Evolutionary conservation across 2,329 filamentous ascomycete genomes (phyloP).

Genomic region (Monosporascus cannonballus): DNA sequence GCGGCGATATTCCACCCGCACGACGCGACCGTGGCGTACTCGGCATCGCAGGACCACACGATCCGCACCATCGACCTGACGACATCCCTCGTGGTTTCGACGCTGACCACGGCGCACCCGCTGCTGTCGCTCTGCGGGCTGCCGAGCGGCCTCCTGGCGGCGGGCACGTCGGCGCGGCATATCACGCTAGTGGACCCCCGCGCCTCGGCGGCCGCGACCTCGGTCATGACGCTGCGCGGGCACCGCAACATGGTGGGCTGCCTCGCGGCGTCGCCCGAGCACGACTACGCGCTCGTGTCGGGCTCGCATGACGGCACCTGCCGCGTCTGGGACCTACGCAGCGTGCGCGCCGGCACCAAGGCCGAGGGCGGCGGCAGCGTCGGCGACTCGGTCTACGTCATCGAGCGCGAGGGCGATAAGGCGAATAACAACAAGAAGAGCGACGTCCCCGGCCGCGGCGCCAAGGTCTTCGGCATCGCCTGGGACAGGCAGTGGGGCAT

Average conservation of each 20-base stretch:
- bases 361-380: constrained; percentile 58
- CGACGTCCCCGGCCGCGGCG: constrained; percentile 66
- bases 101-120: constrained; percentile 75
- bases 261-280: constrained; percentile 49
- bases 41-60: constrained; percentile 84
- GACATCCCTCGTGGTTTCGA: constrained; percentile 71
- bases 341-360: constrained; percentile 52
- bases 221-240: constrained; percentile 85
- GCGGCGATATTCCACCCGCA: constrained; percentile 78
- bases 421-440: constrained; percentile 54
- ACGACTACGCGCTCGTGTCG: constrained; percentile 77
- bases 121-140: constrained; percentile 75
- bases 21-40: constrained; percentile 86
- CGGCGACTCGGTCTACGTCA: constrained; percentile 67
- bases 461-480: constrained; percentile 81
- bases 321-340: constrained; percentile 87
- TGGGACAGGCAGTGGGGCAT: constrained; percentile 88
- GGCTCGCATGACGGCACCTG: constrained; percentile 91
- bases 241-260: constrained; percentile 69
- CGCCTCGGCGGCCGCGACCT: constrained; percentile 66
- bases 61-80: constrained; percentile 87
- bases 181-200: constrained; percentile 92
- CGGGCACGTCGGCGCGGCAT: constrained; percentile 78
- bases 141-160: constrained; percentile 56
- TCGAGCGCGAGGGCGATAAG: constrained; percentile 68